Evolutionary conservation across 371 early-diverging fungal genomes (phyloP).

Genomic region (Capniomyces stellatus): DNA sequence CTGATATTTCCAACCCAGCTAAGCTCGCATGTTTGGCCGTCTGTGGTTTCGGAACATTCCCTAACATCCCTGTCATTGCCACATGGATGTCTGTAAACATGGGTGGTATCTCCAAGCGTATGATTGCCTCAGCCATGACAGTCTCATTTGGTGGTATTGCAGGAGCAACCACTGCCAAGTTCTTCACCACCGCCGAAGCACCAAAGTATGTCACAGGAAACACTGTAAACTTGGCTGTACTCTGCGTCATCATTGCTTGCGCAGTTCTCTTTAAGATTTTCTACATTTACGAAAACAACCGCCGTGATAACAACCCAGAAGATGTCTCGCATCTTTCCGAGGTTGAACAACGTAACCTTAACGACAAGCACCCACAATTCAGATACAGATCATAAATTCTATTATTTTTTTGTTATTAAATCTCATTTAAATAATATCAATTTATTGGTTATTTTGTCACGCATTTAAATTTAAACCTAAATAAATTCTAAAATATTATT

Average conservation of each 20-base stretch:
- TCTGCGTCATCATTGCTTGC: slow-evolving; percentile 11
- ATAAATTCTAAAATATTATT: no score
- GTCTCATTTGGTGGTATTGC: slow-evolving; percentile 4
- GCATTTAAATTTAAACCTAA: no score
- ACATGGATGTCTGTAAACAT: slow-evolving; percentile 7
- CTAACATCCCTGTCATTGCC: slow-evolving; percentile 2
- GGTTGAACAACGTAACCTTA: slow-evolving; percentile 1
- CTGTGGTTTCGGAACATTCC: slow-evolving; percentile 3
- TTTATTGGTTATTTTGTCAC: no score
- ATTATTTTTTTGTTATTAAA: no score
- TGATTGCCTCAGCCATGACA: slow-evolving; percentile 3
- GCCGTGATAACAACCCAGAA: slow-evolving; percentile 1
- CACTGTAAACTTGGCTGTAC: slow-evolving; percentile 5
- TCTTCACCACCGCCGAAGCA: slow-evolving; percentile 11
- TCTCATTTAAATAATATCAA: no score
- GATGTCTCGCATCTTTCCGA: slow-evolving; percentile 4
- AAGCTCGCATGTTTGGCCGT: background rate
- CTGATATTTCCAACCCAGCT: background rate
- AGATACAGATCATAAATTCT: slow-evolving; percentile 6
- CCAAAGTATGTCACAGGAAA: slow-evolving; percentile 20
- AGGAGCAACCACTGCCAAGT: slow-evolving; percentile 13
- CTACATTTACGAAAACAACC: slow-evolving; percentile 14
- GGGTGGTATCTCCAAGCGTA: slow-evolving; percentile 3
- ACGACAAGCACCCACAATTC: slow-evolving; percentile 3
- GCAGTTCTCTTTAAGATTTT: slow-evolving; percentile 10